A percentile compares a stretch with the other conserved stretches of the same genome.
Evolutionary conservation across 192 early-diverging fungal species (phyloP).

Genomic region (Linnemannia hyalina): DNA sequence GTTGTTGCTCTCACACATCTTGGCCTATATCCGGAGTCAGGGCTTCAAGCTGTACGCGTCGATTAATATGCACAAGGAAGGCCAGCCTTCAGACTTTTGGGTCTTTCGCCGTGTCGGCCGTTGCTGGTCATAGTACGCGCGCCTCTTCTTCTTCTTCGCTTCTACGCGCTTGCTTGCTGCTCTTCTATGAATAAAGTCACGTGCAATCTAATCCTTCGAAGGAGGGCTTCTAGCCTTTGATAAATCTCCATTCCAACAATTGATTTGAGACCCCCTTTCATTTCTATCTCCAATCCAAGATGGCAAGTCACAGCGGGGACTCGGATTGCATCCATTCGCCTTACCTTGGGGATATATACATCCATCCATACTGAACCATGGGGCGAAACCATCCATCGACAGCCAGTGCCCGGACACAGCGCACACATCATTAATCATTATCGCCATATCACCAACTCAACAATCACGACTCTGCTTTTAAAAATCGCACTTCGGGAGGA

Average conservation of each 20-base stretch:
- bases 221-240: background rate
- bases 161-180: background rate
- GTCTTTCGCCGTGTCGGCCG: background rate
- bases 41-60: slow-evolving; percentile 10
- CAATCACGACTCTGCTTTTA: too few relatives aligned
- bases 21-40: background rate
- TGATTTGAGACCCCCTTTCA: slow-evolving; percentile 25
- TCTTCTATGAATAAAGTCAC: background rate
- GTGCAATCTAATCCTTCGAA: background rate
- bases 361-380: background rate
- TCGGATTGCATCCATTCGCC: background rate
- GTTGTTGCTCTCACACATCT: background rate
- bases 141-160: background rate
- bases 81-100: background rate
- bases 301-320: slow-evolving; percentile 25
- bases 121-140: background rate
- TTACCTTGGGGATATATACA: background rate
- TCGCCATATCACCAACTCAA: too few relatives aligned
- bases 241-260: background rate
- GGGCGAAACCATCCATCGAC: background rate
- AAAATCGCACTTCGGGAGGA: too few relatives aligned
- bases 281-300: slow-evolving; percentile 44
- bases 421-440: too few relatives aligned
- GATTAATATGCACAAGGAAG: background rate
- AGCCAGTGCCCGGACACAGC: background rate